Evolutionary conservation across 2,329 filamentous ascomycete species (phyloP).

Genomic region (Magnaporthiopsis incrustans): DNA sequence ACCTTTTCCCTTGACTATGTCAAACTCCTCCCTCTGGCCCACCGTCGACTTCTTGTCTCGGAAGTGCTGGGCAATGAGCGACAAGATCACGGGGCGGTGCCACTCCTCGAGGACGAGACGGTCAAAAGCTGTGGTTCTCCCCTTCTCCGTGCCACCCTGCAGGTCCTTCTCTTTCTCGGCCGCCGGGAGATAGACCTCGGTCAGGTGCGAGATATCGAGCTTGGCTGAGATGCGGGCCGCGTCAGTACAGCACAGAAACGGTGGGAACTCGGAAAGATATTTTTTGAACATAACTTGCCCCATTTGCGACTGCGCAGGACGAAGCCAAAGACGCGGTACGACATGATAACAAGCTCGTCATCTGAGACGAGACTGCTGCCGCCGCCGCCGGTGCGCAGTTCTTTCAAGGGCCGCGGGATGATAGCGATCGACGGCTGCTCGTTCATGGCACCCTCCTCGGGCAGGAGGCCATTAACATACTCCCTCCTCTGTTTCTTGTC

Average conservation of each 20-base stretch:
- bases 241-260: not conserved
- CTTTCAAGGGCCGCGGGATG: slow-evolving; percentile 9
- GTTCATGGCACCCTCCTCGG: slow-evolving; percentile 5
- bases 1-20: slow-evolving; percentile 23
- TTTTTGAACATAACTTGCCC: slow-evolving; percentile 15
- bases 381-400: slow-evolving; percentile 3
- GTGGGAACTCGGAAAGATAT: slow-evolving; percentile 6
- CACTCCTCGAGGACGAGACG: slow-evolving; percentile 17
- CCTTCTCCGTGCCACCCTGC: not conserved
- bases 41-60: slow-evolving; percentile 15
- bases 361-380: slow-evolving; percentile 11
- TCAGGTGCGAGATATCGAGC: slow-evolving; percentile 12
- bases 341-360: slow-evolving; percentile 24
- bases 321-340: slow-evolving; percentile 24
- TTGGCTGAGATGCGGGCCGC: slow-evolving; percentile 8
- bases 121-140: slow-evolving; percentile 17
- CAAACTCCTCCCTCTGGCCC: slow-evolving; percentile 15
- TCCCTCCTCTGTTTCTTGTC: slow-evolving; percentile 9
- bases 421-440: slow-evolving; percentile 8
- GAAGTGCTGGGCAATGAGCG: slow-evolving; percentile 24
- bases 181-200: not conserved
- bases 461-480: slow-evolving; percentile 11
- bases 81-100: slow-evolving; percentile 21
- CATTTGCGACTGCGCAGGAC: slow-evolving; percentile 25
- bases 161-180: not conserved